Percentiles rank a stretch among this genome's conserved stretches.
Conservation (phyloP, 1,284 basidiomycete genomes). For the Earliella scabrosa region DNA sequence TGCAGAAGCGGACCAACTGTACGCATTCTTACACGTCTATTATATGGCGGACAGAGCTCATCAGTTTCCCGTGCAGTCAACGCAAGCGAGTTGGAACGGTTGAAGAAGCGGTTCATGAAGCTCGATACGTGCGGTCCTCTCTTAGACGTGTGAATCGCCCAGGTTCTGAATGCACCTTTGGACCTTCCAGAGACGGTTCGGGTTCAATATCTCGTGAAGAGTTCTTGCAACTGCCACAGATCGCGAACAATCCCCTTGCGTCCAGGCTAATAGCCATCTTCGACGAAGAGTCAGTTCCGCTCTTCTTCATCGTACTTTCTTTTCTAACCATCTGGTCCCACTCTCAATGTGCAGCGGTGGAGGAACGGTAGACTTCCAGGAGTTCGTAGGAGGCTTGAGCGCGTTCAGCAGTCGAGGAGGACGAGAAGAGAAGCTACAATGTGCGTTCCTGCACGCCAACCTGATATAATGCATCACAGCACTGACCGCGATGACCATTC, state of each 20-base stretch:
- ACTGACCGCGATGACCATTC: neutral
- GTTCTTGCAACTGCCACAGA: slow-evolving; percentile 98
- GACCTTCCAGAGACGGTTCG: slow-evolving; percentile 77
- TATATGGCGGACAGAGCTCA: too few species aligned
- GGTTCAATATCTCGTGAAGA: slow-evolving; percentile 99
- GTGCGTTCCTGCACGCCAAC: slow-evolving; percentile 53
- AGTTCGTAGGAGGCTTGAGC: slow-evolving; percentile 96
- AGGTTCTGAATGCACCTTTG: neutral
- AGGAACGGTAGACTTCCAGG: slow-evolving; percentile 98
- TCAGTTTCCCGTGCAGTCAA: slow-evolving; percentile 73
- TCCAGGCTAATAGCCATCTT: slow-evolving; percentile 99
- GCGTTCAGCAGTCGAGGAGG: slow-evolving; percentile 97
- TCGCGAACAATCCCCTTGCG: slow-evolving; percentile 96
- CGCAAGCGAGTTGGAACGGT: slow-evolving; percentile 86
- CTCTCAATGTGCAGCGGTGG: slow-evolving; percentile 74
- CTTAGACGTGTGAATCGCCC: neutral
- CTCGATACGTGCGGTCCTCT: slow-evolving; percentile 74
- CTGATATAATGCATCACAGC: neutral
- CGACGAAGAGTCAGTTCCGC: slow-evolving; percentile 89
- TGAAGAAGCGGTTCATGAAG: slow-evolving; percentile 99
- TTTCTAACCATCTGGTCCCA: neutral
- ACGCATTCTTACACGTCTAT: too few species aligned
- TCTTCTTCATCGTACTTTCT: too few species aligned
- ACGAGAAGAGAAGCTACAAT: slow-evolving; percentile 95
- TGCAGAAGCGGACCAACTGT: slow-evolving; percentile 94